Evolutionary conservation across 1,284 basidiomycete species (phyloP).

Genomic region (Boletellus sp.): DNA sequence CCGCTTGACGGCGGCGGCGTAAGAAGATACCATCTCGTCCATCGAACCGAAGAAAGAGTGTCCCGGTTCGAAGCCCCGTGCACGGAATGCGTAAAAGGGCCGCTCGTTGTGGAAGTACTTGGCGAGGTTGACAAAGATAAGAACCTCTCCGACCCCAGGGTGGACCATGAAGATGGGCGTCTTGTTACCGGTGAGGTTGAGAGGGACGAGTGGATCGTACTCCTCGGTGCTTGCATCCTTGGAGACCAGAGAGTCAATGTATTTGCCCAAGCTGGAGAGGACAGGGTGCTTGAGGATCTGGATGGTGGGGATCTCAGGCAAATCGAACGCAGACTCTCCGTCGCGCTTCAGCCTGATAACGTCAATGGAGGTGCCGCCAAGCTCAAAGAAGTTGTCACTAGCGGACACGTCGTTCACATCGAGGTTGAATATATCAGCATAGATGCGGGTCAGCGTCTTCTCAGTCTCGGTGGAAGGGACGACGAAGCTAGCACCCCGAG

Average conservation of each 20-base stretch:
- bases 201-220: constrained; percentile 37
- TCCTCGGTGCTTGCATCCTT: constrained; percentile 15
- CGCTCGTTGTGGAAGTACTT: constrained; percentile 38
- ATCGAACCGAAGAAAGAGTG: constrained; percentile 38
- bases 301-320: constrained; percentile 40
- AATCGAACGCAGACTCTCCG: constrained; percentile 33
- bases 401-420: constrained; percentile 22
- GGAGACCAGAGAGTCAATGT: constrained; percentile 26
- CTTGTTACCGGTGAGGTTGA: constrained; percentile 39
- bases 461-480: constrained; percentile 28
- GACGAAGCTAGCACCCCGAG: constrained; percentile 25
- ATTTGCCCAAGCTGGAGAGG: constrained; percentile 32
- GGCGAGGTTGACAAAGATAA: constrained; percentile 46
- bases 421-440: constrained; percentile 29
- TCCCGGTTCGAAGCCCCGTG: constrained; percentile 41
- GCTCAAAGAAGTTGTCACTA: constrained; percentile 34
- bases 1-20: constrained; percentile 37
- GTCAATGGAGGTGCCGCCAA: constrained; percentile 33
- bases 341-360: constrained; percentile 35
- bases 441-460: constrained; percentile 24
- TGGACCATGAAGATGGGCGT: constrained; percentile 44
- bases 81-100: constrained; percentile 44
- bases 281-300: constrained; percentile 40
- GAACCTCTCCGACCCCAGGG: constrained; percentile 31
- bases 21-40: constrained; percentile 42